A percentile compares a stretch with the other conserved stretches of the same genome.
Evolutionary conservation across 257 asterid genomes (phyloP).

Genomic region (Solanum chmielewskii): DNA sequence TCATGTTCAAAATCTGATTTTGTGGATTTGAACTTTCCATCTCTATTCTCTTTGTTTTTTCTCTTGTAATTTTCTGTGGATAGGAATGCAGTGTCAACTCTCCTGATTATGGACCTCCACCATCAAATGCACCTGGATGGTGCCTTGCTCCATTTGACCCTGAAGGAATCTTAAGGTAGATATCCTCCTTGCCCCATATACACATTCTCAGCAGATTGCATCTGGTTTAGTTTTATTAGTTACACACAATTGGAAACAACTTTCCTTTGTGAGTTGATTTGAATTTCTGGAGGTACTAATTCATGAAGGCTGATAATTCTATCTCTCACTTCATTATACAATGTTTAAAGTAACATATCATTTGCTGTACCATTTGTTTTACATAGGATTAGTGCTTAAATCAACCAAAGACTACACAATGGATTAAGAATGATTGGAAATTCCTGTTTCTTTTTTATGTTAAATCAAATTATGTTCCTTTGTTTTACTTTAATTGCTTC

Average conservation of each 20-base stretch:
- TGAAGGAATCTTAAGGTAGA: constrained; percentile 79
- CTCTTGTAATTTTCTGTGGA: not conserved
- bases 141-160: constrained; percentile 95
- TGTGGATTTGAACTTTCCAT: not conserved
- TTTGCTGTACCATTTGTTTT: not conserved
- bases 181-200: not conserved
- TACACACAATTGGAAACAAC: not conserved
- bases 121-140: constrained; percentile 78
- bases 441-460: not conserved
- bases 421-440: not conserved
- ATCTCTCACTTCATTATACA: not conserved
- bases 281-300: not conserved
- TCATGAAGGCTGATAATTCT: not conserved
- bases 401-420: not conserved
- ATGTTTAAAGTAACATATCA: not conserved
- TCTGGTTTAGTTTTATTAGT: not conserved
- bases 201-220: not conserved
- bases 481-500: not conserved
- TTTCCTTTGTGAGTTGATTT: not conserved
- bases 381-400: not conserved
- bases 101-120: constrained; percentile 86
- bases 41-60: not conserved
- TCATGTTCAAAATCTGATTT: not conserved
- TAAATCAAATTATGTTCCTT: not conserved
- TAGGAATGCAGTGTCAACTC: constrained; percentile 86